These are phyloP conservation scores for Coemansia aciculifera DNA, from an alignment of 192 early-diverging fungal species.

Conservation along the genomic window DNA sequence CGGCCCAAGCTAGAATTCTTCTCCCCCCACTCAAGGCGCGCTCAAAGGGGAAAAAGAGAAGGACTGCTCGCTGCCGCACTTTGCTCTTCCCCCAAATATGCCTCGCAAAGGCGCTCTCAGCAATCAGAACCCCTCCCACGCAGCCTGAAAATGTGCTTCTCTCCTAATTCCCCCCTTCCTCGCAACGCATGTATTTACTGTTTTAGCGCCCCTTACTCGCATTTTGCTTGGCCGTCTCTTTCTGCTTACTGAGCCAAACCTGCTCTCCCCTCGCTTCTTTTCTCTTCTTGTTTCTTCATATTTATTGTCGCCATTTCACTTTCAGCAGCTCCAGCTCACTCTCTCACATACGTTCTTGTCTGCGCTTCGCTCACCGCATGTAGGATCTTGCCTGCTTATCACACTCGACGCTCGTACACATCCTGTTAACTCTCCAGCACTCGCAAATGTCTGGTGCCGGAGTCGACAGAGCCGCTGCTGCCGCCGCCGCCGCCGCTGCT, in stretches of 20 bases:
- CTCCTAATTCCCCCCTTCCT: neutral
- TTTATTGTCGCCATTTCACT: neutral
- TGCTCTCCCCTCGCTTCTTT: neutral
- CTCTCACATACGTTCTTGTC: neutral
- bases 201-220: neutral
- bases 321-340: slow-evolving; percentile 1
- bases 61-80: slow-evolving; percentile 1
- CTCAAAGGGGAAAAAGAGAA: slow-evolving; percentile 7
- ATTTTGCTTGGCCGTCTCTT: neutral
- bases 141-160: slow-evolving; percentile 7
- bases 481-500: slow-evolving; percentile 20
- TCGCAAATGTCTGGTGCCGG: slow-evolving; percentile 33
- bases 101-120: slow-evolving; percentile 16
- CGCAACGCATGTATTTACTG: slow-evolving; percentile 12
- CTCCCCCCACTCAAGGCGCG: neutral
- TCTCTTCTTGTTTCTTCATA: neutral
- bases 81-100: slow-evolving; percentile 11
- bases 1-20: neutral
- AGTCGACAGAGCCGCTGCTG: slow-evolving; percentile 21
- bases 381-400: slow-evolving; percentile 10
- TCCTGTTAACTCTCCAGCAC: slow-evolving; percentile 10
- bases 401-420: neutral
- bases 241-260: neutral
- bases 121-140: slow-evolving; percentile 13
- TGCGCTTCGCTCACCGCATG: slow-evolving; percentile 3